phyloP scores from a whole-genome alignment of 2,329 filamentous ascomycete species.

The Polychaeton citri region DNA sequence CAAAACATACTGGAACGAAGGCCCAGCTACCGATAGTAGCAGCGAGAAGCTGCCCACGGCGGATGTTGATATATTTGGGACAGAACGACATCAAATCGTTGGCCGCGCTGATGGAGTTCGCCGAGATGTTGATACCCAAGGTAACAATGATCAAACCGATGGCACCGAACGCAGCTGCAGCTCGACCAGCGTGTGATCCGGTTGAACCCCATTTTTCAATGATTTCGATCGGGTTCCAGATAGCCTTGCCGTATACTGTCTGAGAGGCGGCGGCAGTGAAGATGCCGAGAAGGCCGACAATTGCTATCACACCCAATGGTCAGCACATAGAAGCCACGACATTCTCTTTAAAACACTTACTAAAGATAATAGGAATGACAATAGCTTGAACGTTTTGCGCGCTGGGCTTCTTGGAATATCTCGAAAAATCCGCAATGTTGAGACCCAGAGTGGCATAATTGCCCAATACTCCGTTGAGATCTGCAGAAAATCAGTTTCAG shows the following conservation, averaged over 20 bases:
- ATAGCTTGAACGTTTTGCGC: slow-evolving; percentile 20
- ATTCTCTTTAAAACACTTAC: slow-evolving; percentile 7
- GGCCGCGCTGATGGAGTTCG: slow-evolving; percentile 39
- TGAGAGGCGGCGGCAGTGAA: slow-evolving; percentile 42
- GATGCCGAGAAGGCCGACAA: slow-evolving; percentile 40
- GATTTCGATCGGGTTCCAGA: slow-evolving; percentile 20
- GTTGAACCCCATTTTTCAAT: slow-evolving; percentile 21
- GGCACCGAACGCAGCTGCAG: slow-evolving; percentile 15
- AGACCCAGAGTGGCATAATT: slow-evolving; percentile 20
- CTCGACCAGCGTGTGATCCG: slow-evolving; percentile 12
- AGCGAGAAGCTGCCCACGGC: slow-evolving; percentile 21
- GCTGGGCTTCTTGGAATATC: slow-evolving; percentile 19
- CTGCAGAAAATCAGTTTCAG: background rate
- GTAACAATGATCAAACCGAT: slow-evolving; percentile 37
- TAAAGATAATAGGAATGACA: slow-evolving; percentile 37
- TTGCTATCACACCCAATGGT: slow-evolving; percentile 21
- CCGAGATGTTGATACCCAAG: slow-evolving; percentile 39
- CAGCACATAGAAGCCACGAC: background rate
- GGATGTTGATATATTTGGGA: slow-evolving; percentile 38
- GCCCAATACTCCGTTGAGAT: slow-evolving; percentile 17
- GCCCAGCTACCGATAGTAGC: slow-evolving; percentile 24
- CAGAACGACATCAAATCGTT: slow-evolving; percentile 40
- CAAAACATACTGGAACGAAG: slow-evolving; percentile 17
- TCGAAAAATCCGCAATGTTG: slow-evolving; percentile 21
- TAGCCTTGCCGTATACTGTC: slow-evolving; percentile 36